Percentiles rank a stretch among this genome's conserved stretches.
Evolutionary conservation across 169 alveolate genomes (phyloP).

Genomic region (Plasmodium vivax): DNA sequence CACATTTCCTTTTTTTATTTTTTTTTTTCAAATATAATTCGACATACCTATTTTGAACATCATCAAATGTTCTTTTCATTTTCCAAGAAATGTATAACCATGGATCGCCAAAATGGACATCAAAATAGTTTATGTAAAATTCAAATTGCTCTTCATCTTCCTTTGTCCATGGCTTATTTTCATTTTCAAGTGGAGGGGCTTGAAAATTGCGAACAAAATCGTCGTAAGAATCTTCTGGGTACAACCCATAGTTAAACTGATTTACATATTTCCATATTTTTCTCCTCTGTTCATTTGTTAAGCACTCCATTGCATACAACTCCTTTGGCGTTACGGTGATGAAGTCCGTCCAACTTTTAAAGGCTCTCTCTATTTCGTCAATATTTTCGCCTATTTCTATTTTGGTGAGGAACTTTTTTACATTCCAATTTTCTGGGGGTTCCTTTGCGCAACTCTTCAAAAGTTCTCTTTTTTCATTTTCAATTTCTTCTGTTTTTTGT

Average conservation of each 20-base stretch:
- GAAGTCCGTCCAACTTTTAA: constrained; percentile 85
- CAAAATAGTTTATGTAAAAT: constrained; percentile 85
- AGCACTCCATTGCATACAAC: constrained; percentile 78
- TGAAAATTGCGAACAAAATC: constrained; percentile 86
- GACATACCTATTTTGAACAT: constrained; percentile 85
- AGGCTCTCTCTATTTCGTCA: constrained; percentile 84
- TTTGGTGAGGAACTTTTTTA: constrained; percentile 82
- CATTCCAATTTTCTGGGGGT: constrained; percentile 88
- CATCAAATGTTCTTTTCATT: constrained; percentile 89
- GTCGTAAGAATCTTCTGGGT: constrained; percentile 84
- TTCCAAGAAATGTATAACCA: constrained; percentile 92
- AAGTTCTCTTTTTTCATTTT: constrained; percentile 80
- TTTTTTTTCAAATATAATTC: constrained; percentile 79
- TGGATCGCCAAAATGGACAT: constrained; percentile 89
- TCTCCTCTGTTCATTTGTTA: constrained; percentile 87
- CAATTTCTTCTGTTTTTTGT: constrained; percentile 83
- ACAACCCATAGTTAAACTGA: constrained; percentile 89
- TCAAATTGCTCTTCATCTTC: constrained; percentile 83
- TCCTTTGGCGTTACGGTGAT: constrained; percentile 84
- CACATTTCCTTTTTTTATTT: constrained; percentile 85
- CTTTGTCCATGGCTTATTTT: constrained; percentile 87
- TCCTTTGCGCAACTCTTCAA: constrained; percentile 82
- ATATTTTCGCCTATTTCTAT: constrained; percentile 86
- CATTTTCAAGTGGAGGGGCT: constrained; percentile 87
- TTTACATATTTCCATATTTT: constrained; percentile 82